Evolutionary conservation across 176 grass and related monocot species (phyloP).

Genomic region (Saccharum spontaneum): DNA sequence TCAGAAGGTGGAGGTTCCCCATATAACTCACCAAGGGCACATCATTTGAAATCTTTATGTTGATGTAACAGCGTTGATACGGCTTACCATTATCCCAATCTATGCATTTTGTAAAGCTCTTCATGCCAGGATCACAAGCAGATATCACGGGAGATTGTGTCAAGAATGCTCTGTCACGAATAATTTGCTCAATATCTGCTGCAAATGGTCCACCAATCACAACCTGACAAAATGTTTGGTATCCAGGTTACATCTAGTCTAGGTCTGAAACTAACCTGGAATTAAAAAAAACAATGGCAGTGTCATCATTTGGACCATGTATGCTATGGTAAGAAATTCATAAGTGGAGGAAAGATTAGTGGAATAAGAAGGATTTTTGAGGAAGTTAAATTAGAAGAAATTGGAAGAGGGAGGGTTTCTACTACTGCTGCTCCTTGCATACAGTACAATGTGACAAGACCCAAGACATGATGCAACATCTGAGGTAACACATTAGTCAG

Average conservation of each 20-base stretch:
- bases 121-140: constrained; percentile 53
- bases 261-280: constrained; percentile 3
- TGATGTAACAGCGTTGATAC: constrained; percentile 70
- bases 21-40: constrained; percentile 53
- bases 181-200: constrained; percentile 57
- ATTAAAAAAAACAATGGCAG: not conserved
- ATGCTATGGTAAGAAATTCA: not conserved
- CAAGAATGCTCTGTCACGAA: constrained; percentile 65
- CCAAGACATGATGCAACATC: not conserved
- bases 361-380: not conserved
- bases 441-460: not conserved
- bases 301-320: not conserved
- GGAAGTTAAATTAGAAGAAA: not conserved
- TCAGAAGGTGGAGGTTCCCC: not conserved
- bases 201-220: constrained; percentile 75
- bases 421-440: not conserved
- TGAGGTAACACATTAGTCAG: not conserved
- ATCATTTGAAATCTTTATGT: constrained; percentile 41
- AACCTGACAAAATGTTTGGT: constrained; percentile 59
- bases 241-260: constrained; percentile 17
- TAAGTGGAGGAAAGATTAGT: not conserved
- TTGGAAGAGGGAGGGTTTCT: not conserved
- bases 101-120: constrained; percentile 55
- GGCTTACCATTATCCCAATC: constrained; percentile 52
- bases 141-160: constrained; percentile 70